Evolutionary conservation across 495 filamentous ascomycete genomes (phyloP), one percentile per base, ranked within the genome.

Genomic region (Hypoxylon perforatum): DNA sequence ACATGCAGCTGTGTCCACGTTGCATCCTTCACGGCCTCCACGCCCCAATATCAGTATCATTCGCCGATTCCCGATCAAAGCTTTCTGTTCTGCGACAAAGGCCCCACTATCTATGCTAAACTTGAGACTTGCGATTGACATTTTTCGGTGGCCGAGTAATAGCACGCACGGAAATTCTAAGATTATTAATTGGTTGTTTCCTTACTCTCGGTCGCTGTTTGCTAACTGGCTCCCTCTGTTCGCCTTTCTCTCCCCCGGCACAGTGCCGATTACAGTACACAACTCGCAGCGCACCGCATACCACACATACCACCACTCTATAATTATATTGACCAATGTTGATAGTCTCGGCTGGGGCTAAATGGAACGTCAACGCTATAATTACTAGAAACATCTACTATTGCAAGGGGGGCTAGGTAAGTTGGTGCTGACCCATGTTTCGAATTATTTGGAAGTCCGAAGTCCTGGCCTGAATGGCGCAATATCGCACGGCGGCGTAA

Each of bases 341-440:
- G 38, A 64, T 57, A 61, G 56, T 64, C 36, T 57, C 46, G 49
- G 55, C 35, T 61, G 38, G 61, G 61, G 66, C 66, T 69, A 69
- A 69, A 69, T 69, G 59, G 50, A 28, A 56, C 57, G 52, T 47
- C 19, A 42, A 64, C 51, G 59, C 56, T 69, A 64, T 63, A 64
- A 69, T 69, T 59, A 50, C 56, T 50, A 49, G 56, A 63, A 56
- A 28, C 12, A 44, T 63, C 55, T 68, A 63, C 42, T 69, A 51
- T 69, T 54, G 19, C 50, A 46, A 15, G 50, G 47, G 51, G 44
- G 38, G 59, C 48, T n/a, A n/a, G n/a, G n/a, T n/a, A n/a, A n/a
- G 56, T 60, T 54, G 44, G 45, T 44, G 46, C 59, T 55, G 59
- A 60, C 54, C 55, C 65, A 23, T 63, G 51, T 61, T 57, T 57